Percentiles rank a stretch among this genome's conserved stretches.
Evolutionary conservation across 139 green algal species (phyloP).

Genomic region (Coelastrella sp.): DNA sequence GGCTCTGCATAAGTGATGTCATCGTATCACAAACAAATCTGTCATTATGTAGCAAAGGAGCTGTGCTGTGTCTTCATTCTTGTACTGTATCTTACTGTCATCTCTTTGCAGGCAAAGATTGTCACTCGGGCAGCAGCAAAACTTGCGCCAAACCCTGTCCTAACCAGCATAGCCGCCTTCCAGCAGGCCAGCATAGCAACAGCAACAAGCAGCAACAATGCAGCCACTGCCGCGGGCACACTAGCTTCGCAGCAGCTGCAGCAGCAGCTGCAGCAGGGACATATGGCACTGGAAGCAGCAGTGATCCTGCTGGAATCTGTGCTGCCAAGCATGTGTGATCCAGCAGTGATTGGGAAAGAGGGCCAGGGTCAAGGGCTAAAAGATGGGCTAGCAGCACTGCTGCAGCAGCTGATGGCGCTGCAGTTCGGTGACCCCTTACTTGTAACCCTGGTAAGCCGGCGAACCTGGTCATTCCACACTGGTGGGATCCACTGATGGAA

Average conservation of each 20-base stretch:
- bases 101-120: slow-evolving; percentile 49
- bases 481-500: not conserved
- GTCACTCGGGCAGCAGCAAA: slow-evolving; percentile 44
- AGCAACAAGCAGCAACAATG: slow-evolving; percentile 33
- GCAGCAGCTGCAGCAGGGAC: slow-evolving; percentile 19
- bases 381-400: slow-evolving; percentile 22
- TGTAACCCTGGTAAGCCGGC: slow-evolving; percentile 55
- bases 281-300: slow-evolving; percentile 49
- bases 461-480: not conserved
- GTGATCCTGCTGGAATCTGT: slow-evolving; percentile 55
- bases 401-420: slow-evolving; percentile 54
- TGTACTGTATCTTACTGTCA: not conserved
- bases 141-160: slow-evolving; percentile 47
- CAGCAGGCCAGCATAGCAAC: slow-evolving; percentile 20
- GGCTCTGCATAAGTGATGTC: no score
- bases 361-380: not conserved
- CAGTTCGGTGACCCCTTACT: slow-evolving; percentile 46
- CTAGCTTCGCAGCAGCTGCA: slow-evolving; percentile 8
- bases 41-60: no score
- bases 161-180: slow-evolving; percentile 5
- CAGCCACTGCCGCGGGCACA: not conserved
- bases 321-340: slow-evolving; percentile 31
- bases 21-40: no score
- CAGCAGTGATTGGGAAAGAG: not conserved
- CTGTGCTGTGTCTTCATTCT: no score